A percentile compares a stretch with the other conserved stretches of the same genome.
Conservation (phyloP, 2,329 filamentous ascomycete species). For the Fusarium ambrosium region DNA sequence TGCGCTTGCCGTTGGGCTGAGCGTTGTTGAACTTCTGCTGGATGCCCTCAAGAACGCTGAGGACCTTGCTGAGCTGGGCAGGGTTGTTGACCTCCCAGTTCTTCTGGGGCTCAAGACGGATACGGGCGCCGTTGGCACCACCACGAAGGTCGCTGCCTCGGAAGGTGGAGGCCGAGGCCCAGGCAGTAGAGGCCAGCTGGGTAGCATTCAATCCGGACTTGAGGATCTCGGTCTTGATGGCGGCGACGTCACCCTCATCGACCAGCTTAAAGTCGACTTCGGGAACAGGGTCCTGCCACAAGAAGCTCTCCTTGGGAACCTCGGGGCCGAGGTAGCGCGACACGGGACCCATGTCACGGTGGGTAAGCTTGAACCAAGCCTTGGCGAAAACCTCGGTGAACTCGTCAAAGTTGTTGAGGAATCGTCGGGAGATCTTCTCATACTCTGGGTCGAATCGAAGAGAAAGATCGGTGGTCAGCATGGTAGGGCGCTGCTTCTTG, state of each 20-base stretch:
- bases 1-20: constrained; percentile 70
- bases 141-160: constrained; percentile 84
- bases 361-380: constrained; percentile 87
- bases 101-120: constrained; percentile 79
- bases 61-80: constrained; percentile 71
- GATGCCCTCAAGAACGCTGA: constrained; percentile 72
- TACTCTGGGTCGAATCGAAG: constrained; percentile 80
- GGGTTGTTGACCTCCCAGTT: constrained; percentile 84
- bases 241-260: constrained; percentile 70
- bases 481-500: constrained; percentile 38
- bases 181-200: constrained; percentile 75
- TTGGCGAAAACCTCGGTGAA: constrained; percentile 78
- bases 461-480: constrained; percentile 60
- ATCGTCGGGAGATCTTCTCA: constrained; percentile 82
- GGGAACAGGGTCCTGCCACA: constrained; percentile 83
- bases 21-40: constrained; percentile 74
- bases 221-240: constrained; percentile 78
- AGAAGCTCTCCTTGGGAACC: constrained; percentile 75
- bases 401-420: constrained; percentile 76
- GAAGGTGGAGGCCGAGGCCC: constrained; percentile 79
- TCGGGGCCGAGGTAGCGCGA: constrained; percentile 81
- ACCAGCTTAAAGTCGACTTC: constrained; percentile 69
- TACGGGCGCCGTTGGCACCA: constrained; percentile 83
- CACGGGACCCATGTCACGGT: constrained; percentile 83
- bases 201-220: constrained; percentile 69